phyloP scores from a whole-genome alignment of 2,329 filamentous ascomycete genomes.

The Neonectria magnoliae region DNA sequence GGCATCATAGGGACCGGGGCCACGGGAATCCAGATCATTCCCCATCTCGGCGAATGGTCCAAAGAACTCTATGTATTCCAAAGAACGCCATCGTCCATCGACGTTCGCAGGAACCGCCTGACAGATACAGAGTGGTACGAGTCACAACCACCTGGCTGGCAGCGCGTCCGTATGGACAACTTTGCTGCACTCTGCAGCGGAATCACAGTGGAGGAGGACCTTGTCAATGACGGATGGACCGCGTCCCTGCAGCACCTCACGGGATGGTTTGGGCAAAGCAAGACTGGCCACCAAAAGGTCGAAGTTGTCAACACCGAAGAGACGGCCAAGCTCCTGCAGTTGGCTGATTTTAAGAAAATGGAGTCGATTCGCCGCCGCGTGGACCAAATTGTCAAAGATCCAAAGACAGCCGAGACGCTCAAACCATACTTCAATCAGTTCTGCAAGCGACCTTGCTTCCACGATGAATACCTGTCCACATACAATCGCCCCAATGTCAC shows the following conservation, averaged over 20 bases:
- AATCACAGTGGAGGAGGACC: background rate
- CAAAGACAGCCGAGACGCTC: background rate
- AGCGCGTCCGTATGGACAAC: slow-evolving; percentile 6
- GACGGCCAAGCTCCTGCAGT: background rate
- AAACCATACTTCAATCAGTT: background rate
- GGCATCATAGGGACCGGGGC: slow-evolving; percentile 9
- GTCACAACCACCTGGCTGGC: slow-evolving; percentile 8
- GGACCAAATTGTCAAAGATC: slow-evolving; percentile 7
- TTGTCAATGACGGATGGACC: background rate
- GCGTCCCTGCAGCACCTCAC: background rate
- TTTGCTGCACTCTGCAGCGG: slow-evolving; percentile 4
- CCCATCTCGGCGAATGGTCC: slow-evolving; percentile 12
- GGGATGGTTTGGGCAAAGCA: background rate
- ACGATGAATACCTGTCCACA: too few species aligned
- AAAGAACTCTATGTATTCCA: slow-evolving; percentile 16
- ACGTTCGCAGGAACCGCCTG: slow-evolving; percentile 8
- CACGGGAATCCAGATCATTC: slow-evolving; percentile 4
- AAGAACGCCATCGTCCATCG: slow-evolving; percentile 13
- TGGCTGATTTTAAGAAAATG: slow-evolving; percentile 3
- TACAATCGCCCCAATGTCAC: background rate
- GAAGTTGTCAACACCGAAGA: background rate
- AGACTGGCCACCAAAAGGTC: background rate
- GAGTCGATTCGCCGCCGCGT: slow-evolving; percentile 4
- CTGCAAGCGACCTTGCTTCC: background rate
- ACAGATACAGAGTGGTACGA: slow-evolving; percentile 1